Conservation (phyloP, 1,284 basidiomycete genomes). For the Fomitopsis schrenkii region DNA sequence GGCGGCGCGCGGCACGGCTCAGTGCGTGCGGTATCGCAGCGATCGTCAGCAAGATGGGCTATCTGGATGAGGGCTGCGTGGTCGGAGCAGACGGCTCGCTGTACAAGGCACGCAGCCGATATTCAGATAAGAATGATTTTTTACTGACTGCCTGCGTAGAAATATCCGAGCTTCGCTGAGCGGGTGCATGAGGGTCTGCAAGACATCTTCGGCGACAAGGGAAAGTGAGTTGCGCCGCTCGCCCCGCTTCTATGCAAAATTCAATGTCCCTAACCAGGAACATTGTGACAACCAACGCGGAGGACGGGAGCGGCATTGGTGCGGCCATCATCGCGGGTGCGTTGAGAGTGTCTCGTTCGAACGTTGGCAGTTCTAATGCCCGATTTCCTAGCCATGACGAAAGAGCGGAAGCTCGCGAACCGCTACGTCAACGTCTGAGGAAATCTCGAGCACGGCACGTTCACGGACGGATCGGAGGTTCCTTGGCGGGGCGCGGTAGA, state of each 20-base stretch:
- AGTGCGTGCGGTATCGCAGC: conserved; percentile 94
- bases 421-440: conserved; percentile 17
- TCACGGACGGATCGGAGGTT: neutral
- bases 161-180: conserved; percentile 92
- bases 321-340: conserved; percentile 91
- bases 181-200: conserved; percentile 84
- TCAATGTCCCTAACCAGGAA: conserved; percentile 42
- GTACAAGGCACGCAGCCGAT: conserved; percentile 72
- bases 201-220: conserved; percentile 94
- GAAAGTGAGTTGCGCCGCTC: conserved; percentile 53
- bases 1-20: conserved; percentile 83
- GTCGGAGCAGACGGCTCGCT: conserved; percentile 92
- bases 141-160: conserved; percentile 41
- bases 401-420: conserved; percentile 19
- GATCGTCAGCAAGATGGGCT: conserved; percentile 89
- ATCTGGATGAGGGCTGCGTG: conserved; percentile 83
- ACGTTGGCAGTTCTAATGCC: no score
- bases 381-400: conserved; percentile 18
- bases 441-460: neutral
- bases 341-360: conserved; percentile 21
- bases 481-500: neutral
- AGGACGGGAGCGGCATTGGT: conserved; percentile 95
- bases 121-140: neutral
- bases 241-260: neutral
- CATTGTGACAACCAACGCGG: conserved; percentile 87